Conservation (phyloP, 805 yeast genomes). For the Ogataea neopini region DNA sequence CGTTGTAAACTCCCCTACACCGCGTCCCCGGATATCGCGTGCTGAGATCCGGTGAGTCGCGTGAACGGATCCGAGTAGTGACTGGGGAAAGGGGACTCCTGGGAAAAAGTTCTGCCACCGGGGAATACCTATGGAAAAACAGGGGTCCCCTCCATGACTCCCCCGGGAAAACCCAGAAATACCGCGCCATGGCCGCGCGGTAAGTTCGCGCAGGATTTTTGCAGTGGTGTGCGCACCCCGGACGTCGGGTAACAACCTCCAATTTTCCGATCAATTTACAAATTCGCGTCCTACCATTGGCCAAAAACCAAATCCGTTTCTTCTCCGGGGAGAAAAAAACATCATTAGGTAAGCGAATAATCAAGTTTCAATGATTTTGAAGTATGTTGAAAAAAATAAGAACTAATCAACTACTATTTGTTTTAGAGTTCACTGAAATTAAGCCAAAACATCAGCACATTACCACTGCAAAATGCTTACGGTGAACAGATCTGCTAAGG, state of each 20-base stretch:
- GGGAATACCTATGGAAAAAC: not conserved
- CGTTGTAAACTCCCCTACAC: not conserved
- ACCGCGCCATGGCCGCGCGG: too few relatives aligned
- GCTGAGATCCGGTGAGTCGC: conserved; percentile 5
- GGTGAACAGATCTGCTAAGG: conserved; percentile 22
- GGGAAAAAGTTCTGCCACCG: not conserved
- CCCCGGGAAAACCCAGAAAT: too few relatives aligned
- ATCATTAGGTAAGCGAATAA: not conserved
- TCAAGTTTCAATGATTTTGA: not conserved
- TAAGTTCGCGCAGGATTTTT: too few relatives aligned
- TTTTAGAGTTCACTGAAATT: not conserved
- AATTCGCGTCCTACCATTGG: conserved; percentile 16
- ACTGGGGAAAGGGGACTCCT: not conserved
- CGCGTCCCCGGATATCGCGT: not conserved
- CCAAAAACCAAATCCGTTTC: conserved; percentile 14
- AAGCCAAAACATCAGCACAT: conserved; percentile 2
- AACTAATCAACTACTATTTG: not conserved
- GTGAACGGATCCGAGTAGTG: conserved; percentile 5
- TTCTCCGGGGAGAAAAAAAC: conserved; percentile 15
- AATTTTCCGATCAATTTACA: conserved; percentile 13
- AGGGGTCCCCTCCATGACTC: not conserved
- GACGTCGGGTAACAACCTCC: conserved; percentile 8
- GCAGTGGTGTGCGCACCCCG: too few relatives aligned
- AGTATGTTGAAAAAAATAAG: not conserved
- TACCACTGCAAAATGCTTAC: conserved; percentile 24